These are phyloP conservation scores for Lactarius quietus DNA, from an alignment of 768 basidiomycete species.

Conservation along the genomic window DNA sequence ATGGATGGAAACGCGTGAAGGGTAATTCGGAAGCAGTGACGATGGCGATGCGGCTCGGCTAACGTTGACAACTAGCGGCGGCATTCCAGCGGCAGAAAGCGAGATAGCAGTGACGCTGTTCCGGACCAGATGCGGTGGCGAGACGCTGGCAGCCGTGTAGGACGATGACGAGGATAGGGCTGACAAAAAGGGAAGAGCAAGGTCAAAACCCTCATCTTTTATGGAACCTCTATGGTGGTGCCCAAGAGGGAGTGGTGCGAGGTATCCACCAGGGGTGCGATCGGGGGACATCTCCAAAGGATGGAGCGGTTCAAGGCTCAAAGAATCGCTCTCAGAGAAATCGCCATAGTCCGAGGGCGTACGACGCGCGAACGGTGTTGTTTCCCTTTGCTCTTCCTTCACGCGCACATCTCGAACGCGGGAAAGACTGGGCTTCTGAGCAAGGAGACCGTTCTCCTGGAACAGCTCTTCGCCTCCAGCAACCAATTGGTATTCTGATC, in stretches of 20 bases:
- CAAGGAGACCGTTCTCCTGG: constrained; percentile 40
- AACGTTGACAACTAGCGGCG: constrained; percentile 55
- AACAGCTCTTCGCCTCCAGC: constrained; percentile 76
- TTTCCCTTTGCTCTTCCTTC: constrained; percentile 40
- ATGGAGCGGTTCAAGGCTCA: constrained; percentile 4
- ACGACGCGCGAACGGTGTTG: constrained; percentile 31
- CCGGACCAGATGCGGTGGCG: constrained; percentile 35
- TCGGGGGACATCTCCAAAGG: constrained; percentile 1
- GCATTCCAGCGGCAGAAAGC: constrained; percentile 66
- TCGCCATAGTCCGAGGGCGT: constrained; percentile 30
- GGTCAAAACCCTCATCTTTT: constrained; percentile 21
- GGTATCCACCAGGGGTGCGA: constrained; percentile 6
- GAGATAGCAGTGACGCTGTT: constrained; percentile 43
- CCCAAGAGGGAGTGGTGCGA: constrained; percentile 24
- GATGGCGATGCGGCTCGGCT: constrained; percentile 46
- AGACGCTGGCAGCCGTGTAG: constrained; percentile 16
- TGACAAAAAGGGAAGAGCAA: constrained; percentile 19
- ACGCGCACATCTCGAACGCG: constrained; percentile 20
- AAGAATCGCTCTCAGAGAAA: constrained; percentile 7
- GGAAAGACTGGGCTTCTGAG: constrained; percentile 35
- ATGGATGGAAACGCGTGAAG: constrained; percentile 45
- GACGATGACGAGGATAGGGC: constrained; percentile 18
- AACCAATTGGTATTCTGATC: constrained; percentile 68
- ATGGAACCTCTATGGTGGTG: not conserved
- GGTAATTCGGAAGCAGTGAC: constrained; percentile 35